Evolutionary conservation across 2,329 filamentous ascomycete genomes (phyloP).

Genomic region (Pestalotiopsis fici): DNA sequence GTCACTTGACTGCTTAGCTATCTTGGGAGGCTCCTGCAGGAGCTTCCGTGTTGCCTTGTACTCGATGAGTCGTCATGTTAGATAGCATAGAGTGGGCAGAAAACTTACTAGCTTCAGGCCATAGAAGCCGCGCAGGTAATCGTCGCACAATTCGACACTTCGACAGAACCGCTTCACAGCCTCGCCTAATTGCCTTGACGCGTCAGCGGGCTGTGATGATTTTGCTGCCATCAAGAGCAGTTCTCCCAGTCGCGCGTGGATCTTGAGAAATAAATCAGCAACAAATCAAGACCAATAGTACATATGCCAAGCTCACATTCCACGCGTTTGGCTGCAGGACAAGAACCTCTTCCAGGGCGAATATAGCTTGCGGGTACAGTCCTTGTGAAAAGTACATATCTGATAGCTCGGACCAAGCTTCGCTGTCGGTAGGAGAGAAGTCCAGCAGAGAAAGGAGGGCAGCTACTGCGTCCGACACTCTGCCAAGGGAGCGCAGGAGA

Average conservation of each 20-base stretch:
- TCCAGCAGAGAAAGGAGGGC: constrained; percentile 77
- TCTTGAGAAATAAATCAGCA: constrained; percentile 49
- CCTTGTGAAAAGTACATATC: constrained; percentile 84
- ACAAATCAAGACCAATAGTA: constrained; percentile 11
- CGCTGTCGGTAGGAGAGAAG: constrained; percentile 83
- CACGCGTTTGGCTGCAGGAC: constrained; percentile 88
- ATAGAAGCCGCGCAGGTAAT: constrained; percentile 90
- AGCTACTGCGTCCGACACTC: constrained; percentile 70
- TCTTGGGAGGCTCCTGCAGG: constrained; percentile 42
- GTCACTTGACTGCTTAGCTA: constrained; percentile 45
- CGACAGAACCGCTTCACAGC: constrained; percentile 84
- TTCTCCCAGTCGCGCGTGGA: constrained; percentile 87
- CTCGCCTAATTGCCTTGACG: constrained; percentile 63
- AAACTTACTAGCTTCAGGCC: constrained; percentile 75
- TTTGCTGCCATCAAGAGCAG: constrained; percentile 71
- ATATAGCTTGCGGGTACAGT: constrained; percentile 80
- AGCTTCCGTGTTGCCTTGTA: constrained; percentile 51
- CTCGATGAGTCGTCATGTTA: constrained; percentile 22
- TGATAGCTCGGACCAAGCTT: constrained; percentile 90
- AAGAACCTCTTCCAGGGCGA: constrained; percentile 86
- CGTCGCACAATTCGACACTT: constrained; percentile 90
- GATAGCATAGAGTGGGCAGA: neutral
- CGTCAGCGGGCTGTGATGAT: constrained; percentile 38
- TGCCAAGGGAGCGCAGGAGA: constrained; percentile 73
- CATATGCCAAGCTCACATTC: constrained; percentile 66